Base-by-base conservation (phyloP, 495 filamentous ascomycete genomes). In the Lepraria neglecta region DNA sequence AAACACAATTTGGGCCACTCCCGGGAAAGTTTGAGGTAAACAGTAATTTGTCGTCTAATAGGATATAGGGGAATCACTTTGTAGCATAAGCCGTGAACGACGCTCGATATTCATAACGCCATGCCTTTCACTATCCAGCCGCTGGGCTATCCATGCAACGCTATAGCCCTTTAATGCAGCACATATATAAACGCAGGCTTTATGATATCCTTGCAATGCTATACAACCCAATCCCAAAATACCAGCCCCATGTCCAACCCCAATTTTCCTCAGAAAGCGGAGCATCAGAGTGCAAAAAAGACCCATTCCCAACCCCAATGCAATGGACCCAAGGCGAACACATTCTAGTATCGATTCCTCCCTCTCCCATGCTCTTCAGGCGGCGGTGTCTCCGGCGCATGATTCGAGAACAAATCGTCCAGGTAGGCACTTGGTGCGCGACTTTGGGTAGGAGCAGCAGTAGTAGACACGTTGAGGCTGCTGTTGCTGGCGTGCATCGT, bases 351-450 rank as follows among this genome's bases (percentile, higher is more conserved):
- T 56, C 64, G 7, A 38, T 38, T 61, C 46, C 60, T 62, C 12
- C 66, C 31, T 59, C 64, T 59, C 47, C 60, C 48, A 31, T 63
- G 44, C 19, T 68, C 63, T 44, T 58, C 50, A 30, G 60, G 60
- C 42, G 59, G 44, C 28, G 40, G 35, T 15, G 27, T 58, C 3
- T 64, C 66, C 15, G 74, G 73, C 28, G 68, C 56, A 68, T 87
- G 84, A 62, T 76, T 84, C 69, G 92, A 91, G 70, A 98, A 88
- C 60, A 98, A 68, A 76, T 97, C 94, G 61, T 98, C 92, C 46
- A 98, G 73, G 69, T 92, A 96, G 46, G 92, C 89, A 73, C 91
- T 96, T 12, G 94, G 94, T 31, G 91, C 90, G 45, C 94, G 78
- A 43, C 83, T 84, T 48, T 84, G 83, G 24, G 81, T 79, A n/a